These are phyloP conservation scores for Castanea sativa DNA, from an alignment of 306 rosid species.

Conservation along the genomic window DNA sequence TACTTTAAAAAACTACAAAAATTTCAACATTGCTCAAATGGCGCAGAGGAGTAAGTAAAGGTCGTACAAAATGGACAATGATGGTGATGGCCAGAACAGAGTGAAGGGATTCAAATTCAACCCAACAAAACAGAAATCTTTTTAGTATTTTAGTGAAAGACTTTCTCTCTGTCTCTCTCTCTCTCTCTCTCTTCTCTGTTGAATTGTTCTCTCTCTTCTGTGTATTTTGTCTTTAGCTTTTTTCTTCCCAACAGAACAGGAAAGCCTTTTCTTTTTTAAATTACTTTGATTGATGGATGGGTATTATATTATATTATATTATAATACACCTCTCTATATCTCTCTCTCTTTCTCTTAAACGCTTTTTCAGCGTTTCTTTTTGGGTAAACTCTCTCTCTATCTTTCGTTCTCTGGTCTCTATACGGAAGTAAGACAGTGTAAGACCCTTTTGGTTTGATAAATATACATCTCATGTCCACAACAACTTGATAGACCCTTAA, in stretches of 20 bases:
- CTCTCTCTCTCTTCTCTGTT: constrained; percentile 3
- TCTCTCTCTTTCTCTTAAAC: background rate
- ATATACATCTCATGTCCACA: constrained; percentile 29
- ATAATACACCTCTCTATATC: constrained; percentile 22
- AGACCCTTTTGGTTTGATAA: constrained; percentile 30
- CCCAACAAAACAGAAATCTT: constrained; percentile 42
- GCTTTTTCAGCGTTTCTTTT: background rate
- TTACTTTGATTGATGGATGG: constrained; percentile 10
- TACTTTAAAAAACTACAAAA: too few species aligned
- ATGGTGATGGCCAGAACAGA: constrained; percentile 47
- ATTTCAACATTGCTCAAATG: too few species aligned
- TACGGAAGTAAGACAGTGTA: background rate
- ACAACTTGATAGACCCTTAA: constrained; percentile 22
- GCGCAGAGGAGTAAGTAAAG: constrained; percentile 29
- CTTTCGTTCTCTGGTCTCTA: constrained; percentile 16
- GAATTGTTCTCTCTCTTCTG: constrained; percentile 32
- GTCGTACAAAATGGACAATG: constrained; percentile 46
- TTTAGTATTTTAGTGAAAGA: constrained; percentile 40
- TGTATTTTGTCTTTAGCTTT: constrained; percentile 43
- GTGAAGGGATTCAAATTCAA: constrained; percentile 54
- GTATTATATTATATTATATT: constrained; percentile 14
- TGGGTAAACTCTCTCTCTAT: constrained; percentile 17
- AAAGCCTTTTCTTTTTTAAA: constrained; percentile 28
- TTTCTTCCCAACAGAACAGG: constrained; percentile 37
- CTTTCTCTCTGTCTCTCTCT: constrained; percentile 11